These are phyloP conservation scores for Truncatella angustata DNA, from an alignment of 2,329 filamentous ascomycete genomes.

Conservation along the genomic window DNA sequence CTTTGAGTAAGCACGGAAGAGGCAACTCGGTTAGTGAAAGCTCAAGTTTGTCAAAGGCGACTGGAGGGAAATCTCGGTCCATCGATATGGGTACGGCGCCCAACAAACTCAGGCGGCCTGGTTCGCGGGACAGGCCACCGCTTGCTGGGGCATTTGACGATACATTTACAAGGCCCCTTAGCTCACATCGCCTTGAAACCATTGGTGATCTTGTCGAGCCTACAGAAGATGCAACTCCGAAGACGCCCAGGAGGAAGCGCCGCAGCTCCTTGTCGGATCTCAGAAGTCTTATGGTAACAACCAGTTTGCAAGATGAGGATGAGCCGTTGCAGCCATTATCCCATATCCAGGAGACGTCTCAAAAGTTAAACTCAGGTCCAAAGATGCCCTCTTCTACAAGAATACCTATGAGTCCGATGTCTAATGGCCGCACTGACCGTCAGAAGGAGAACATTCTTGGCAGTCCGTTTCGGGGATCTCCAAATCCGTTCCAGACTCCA, in stretches of 20 bases:
- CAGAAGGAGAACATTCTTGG: constrained; percentile 47
- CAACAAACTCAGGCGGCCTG: constrained; percentile 49
- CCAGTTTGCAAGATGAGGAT: constrained; percentile 46
- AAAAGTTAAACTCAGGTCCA: constrained; percentile 56
- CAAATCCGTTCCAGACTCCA: too few species aligned
- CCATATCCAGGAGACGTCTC: constrained; percentile 52
- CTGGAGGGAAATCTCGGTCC: constrained; percentile 70
- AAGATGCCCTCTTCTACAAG: constrained; percentile 44
- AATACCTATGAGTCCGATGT: constrained; percentile 50
- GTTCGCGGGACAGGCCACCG: constrained; percentile 59
- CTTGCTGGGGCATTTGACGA: constrained; percentile 64
- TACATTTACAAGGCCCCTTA: constrained; percentile 47
- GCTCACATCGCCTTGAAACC: constrained; percentile 57
- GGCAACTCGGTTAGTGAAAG: constrained; percentile 53
- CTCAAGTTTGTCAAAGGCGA: constrained; percentile 64
- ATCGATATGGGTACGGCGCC: constrained; percentile 66
- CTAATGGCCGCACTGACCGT: constrained; percentile 39
- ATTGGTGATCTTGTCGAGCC: constrained; percentile 64
- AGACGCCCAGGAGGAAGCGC: constrained; percentile 69
- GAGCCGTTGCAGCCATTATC: constrained; percentile 46
- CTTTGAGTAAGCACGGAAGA: constrained; percentile 78
- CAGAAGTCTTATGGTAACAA: constrained; percentile 63
- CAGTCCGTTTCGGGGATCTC: constrained; percentile 16
- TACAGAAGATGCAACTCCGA: constrained; percentile 36
- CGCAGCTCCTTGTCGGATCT: constrained; percentile 91